Percentiles rank a stretch among this genome's conserved stretches.
Evolutionary conservation across 1,139 yeast genomes (phyloP).

Genomic region (Candida smagusa): DNA sequence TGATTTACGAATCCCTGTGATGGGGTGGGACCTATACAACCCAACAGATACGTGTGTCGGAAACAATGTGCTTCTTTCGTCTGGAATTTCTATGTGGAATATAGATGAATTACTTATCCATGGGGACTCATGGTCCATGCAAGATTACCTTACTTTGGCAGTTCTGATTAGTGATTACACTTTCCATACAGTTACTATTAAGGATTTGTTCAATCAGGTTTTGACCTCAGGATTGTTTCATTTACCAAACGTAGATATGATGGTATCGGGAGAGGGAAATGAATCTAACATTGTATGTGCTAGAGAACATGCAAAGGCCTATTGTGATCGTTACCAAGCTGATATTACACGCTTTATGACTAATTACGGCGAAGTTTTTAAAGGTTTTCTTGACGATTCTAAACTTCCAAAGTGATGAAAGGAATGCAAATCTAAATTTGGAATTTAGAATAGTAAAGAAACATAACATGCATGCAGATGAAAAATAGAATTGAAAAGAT

Average conservation of each 20-base stretch:
- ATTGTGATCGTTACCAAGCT: conserved; percentile 18
- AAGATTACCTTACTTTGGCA: conserved; percentile 29
- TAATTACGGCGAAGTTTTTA: conserved; percentile 3
- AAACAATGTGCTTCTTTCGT: conserved; percentile 23
- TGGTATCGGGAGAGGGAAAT: conserved; percentile 7
- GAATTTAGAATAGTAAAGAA: no score
- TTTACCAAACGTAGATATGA: conserved; percentile 1
- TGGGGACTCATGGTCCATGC: conserved; percentile 13
- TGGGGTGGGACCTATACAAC: conserved; percentile 15
- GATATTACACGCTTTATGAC: no score
- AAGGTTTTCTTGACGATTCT: neutral
- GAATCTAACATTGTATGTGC: conserved; percentile 33
- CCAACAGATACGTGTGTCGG: conserved; percentile 14
- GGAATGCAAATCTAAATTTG: no score
- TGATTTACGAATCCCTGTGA: conserved; percentile 25
- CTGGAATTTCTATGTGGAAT: conserved; percentile 23
- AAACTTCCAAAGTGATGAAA: no score
- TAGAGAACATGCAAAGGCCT: conserved; percentile 19
- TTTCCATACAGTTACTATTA: conserved; percentile 27
- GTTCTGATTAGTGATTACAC: conserved; percentile 34
- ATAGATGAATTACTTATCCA: conserved; percentile 10
- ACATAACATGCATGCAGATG: neutral
- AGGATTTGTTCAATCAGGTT: conserved; percentile 25
- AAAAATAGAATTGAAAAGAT: neutral
- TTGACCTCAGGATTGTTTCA: conserved; percentile 3